Evolutionary conservation across 805 yeast species (phyloP).

Genomic region (Monosporozyma siamensis): DNA sequence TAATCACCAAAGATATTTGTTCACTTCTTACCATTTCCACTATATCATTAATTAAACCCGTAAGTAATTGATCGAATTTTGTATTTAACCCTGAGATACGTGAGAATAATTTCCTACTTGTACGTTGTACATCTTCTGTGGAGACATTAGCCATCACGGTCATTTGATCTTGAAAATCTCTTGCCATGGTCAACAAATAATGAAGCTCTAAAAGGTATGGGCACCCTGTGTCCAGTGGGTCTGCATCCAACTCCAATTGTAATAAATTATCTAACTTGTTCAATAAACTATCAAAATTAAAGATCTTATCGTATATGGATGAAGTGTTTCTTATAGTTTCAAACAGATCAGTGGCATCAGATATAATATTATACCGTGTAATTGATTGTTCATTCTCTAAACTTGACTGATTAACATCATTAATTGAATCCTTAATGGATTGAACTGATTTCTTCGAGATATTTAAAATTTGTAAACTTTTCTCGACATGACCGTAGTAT

Average conservation of each 20-base stretch:
- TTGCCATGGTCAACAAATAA: conserved; percentile 54
- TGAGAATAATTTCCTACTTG: conserved; percentile 40
- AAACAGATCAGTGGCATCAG: conserved; percentile 55
- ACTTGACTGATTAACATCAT: conserved; percentile 40
- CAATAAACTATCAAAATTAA: conserved; percentile 43
- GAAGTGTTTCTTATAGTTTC: conserved; percentile 66
- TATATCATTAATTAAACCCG: conserved; percentile 54
- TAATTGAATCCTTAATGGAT: conserved; percentile 38
- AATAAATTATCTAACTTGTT: conserved; percentile 45
- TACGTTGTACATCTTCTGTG: conserved; percentile 58
- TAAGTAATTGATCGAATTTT: conserved; percentile 56
- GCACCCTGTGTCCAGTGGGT: conserved; percentile 32
- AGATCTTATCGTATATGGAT: conserved; percentile 52
- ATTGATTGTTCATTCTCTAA: conserved; percentile 51
- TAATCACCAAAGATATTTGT: conserved; percentile 57
- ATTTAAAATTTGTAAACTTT: conserved; percentile 33
- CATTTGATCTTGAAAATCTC: conserved; percentile 74
- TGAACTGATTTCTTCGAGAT: conserved; percentile 39
- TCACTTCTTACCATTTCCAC: conserved; percentile 67
- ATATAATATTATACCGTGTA: conserved; percentile 58
- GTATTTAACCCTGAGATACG: conserved; percentile 32
- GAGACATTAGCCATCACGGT: conserved; percentile 42
- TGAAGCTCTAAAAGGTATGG: conserved; percentile 59
- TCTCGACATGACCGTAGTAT: conserved; percentile 48
- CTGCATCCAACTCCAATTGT: conserved; percentile 32